Conservation (phyloP, 1,284 basidiomycete species). For the Marasmius oreades region DNA sequence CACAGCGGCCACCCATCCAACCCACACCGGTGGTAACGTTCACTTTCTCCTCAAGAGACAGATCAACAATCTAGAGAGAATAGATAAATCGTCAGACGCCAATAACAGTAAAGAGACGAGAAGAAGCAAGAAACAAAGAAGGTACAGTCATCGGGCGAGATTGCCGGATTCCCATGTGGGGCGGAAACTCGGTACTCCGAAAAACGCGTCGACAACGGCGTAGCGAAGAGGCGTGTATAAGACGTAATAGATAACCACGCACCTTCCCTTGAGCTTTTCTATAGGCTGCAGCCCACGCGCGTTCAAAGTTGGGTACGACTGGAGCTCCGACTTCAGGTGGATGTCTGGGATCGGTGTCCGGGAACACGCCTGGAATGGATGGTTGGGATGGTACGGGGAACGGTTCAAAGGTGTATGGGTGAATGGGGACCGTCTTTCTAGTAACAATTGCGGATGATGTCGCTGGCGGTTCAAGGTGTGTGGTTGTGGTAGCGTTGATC, state of each 20-base stretch:
- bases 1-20: slow-evolving; percentile 60
- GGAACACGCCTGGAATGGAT: slow-evolving; percentile 11
- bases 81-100: neutral
- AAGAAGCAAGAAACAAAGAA: neutral
- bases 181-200: neutral
- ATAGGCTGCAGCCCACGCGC: slow-evolving; percentile 12
- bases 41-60: slow-evolving; percentile 49
- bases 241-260: neutral
- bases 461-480: neutral
- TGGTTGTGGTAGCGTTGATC: neutral
- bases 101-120: neutral
- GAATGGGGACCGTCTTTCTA: neutral
- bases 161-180: neutral
- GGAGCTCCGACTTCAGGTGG: slow-evolving; percentile 8
- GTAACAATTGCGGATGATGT: neutral
- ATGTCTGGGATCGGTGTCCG: slow-evolving; percentile 12
- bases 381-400: slow-evolving; percentile 7
- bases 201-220: neutral
- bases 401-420: neutral
- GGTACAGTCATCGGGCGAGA: neutral
- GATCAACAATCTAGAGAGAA: slow-evolving; percentile 33
- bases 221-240: neutral
- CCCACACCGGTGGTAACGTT: slow-evolving; percentile 53
- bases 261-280: slow-evolving; percentile 13
- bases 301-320: slow-evolving; percentile 12